Percentiles rank a stretch among this genome's conserved stretches.
These are phyloP conservation scores for Curvularia hawaiiensis DNA, from an alignment of 2,329 filamentous ascomycete species.

Conservation along the genomic window DNA sequence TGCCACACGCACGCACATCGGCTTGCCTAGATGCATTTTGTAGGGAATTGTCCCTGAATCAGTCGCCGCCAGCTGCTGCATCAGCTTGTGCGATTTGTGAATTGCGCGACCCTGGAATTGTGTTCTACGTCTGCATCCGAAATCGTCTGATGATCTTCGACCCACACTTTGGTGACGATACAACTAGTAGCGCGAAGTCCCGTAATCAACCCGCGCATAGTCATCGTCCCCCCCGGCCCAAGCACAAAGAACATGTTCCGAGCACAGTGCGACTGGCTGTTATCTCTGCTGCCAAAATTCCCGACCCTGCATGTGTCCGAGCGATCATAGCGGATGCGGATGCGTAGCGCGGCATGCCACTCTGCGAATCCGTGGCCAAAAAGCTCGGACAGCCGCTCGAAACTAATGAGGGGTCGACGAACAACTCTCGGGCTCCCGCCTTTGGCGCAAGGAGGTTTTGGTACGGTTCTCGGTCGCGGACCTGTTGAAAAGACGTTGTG, in stretches of 20 bases:
- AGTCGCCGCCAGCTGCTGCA: slow-evolving; percentile 12
- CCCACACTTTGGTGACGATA: slow-evolving; percentile 21
- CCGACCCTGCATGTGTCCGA: slow-evolving; percentile 39
- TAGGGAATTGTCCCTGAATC: slow-evolving; percentile 11
- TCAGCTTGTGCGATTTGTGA: slow-evolving; percentile 12
- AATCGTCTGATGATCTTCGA: slow-evolving; percentile 15
- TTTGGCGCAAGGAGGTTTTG: slow-evolving; percentile 33
- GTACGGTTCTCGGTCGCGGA: slow-evolving; percentile 28
- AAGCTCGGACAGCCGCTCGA: slow-evolving; percentile 31
- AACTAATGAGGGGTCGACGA: slow-evolving; percentile 36
- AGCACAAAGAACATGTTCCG: slow-evolving; percentile 3
- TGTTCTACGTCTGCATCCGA: slow-evolving; percentile 13
- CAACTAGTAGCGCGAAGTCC: slow-evolving; percentile 16
- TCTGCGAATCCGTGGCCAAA: slow-evolving; percentile 28
- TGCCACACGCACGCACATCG: slow-evolving; percentile 34
- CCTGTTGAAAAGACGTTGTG: slow-evolving; percentile 23
- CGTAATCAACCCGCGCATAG: slow-evolving; percentile 13
- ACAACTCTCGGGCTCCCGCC: slow-evolving; percentile 32
- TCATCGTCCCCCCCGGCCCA: slow-evolving; percentile 7
- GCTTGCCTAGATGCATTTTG: slow-evolving; percentile 16
- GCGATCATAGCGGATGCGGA: slow-evolving; percentile 32
- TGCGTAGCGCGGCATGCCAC: slow-evolving; percentile 39
- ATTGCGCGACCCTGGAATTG: slow-evolving; percentile 13
- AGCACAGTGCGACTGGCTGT: slow-evolving; percentile 13
- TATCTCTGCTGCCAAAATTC: slow-evolving; percentile 13